Conservation (phyloP, 495 filamentous ascomycete species). For the Pseudoneurospora amorphoporcata region DNA sequence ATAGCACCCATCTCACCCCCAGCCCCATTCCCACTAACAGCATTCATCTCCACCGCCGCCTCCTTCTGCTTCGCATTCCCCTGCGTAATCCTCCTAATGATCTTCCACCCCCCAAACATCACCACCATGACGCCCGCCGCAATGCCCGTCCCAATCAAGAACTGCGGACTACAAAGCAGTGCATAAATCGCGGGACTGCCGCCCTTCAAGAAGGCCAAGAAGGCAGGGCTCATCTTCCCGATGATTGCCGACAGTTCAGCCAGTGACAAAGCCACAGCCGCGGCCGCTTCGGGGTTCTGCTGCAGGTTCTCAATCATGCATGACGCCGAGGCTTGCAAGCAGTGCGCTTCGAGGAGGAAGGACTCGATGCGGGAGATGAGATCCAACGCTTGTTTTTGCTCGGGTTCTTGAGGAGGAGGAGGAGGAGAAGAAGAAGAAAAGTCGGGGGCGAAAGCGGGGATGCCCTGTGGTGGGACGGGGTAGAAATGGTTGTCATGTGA, state of each 20-base stretch:
- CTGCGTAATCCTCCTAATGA: conserved; percentile 70
- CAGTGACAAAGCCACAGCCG: conserved; percentile 84
- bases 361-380: conserved; percentile 60
- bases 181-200: conserved; percentile 77
- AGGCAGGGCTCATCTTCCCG: conserved; percentile 75
- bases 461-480: neutral
- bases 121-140: conserved; percentile 84
- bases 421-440: conserved; percentile 10
- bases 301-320: conserved; percentile 80
- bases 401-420: conserved; percentile 37
- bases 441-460: neutral
- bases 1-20: neutral
- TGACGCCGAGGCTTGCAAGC: conserved; percentile 72
- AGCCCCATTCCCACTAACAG: neutral
- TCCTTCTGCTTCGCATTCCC: conserved; percentile 35
- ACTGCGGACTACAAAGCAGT: conserved; percentile 80
- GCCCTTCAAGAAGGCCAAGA: conserved; percentile 61
- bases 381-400: conserved; percentile 38
- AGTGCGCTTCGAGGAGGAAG: conserved; percentile 75
- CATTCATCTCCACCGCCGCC: conserved; percentile 44
- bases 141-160: conserved; percentile 83
- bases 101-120: conserved; percentile 92
- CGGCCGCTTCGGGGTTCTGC: conserved; percentile 84
- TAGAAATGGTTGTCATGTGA: neutral
- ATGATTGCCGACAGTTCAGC: conserved; percentile 75